Evolutionary conservation across 495 filamentous ascomycete species (phyloP), one percentile per base, ranked within the genome.

Genomic region (Penicillium mononematosum): DNA sequence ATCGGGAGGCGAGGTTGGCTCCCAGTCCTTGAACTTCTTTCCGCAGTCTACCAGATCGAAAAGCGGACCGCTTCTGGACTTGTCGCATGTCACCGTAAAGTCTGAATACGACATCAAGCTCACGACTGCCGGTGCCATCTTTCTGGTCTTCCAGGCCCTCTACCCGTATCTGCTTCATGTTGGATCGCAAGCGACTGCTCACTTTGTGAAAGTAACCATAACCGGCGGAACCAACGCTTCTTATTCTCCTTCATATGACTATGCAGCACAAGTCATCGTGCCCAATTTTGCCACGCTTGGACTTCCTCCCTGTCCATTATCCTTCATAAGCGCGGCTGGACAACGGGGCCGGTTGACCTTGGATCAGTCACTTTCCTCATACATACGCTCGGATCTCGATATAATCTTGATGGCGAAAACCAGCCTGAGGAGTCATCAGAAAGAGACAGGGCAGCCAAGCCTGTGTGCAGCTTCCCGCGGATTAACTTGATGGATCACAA

Each of bases 71-170:
- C 31, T 66, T 3, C 54, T 62, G 10, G 57, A 63, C n/a, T 50
- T 61, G 32, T 17, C 39, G 0, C 36, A 49, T 10, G 16, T 66
- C 32, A 17, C 41, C 5, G 46, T 64, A 7, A 55, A 68, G 19
- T 16, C 67, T 12, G 68, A 70, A 45, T 72, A 76, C 57, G 62
- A 65, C 24, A 73, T 78, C 17, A 41, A 47, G n/a, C 58, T 72
- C 20, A 29, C 58, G 3, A 78, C 73, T 10, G 64, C 72, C 2
- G 75, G 75, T 12, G 67, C 72, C 43, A 80, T 89, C 0, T 74
- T 85, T 52, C 76, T 95, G n/a, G 83, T 93, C 27, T 83, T 94
- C 59, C 91, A 96, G 70, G 87, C 91, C 2, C 71, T 96, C 4
- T 82, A 95, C 41, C 91, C 91, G 0, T 92, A 86, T 68, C 68